These are phyloP conservation scores for Euptelea pleiosperma DNA, from an alignment of 164 flowering plant species.

Conservation along the genomic window DNA sequence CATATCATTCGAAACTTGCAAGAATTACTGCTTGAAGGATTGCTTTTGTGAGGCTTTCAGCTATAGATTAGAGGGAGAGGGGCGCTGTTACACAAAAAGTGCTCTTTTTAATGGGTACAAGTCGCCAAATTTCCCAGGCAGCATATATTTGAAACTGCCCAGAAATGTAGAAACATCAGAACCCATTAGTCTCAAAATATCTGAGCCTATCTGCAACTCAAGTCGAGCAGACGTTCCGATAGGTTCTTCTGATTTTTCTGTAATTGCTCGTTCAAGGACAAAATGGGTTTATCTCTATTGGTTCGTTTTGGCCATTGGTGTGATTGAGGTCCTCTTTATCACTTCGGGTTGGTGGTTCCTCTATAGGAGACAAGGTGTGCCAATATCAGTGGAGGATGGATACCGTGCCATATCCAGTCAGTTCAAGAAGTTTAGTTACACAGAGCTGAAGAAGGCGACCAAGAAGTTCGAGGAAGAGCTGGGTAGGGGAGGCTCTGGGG, in stretches of 20 bases:
- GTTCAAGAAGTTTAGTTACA: constrained; percentile 22
- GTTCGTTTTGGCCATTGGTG: constrained; percentile 15
- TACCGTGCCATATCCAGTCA: constrained; percentile 12
- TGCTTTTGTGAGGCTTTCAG: constrained; percentile 19
- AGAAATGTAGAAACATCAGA: not conserved
- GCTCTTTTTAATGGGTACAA: constrained; percentile 14
- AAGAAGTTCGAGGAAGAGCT: constrained; percentile 19
- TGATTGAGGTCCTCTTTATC: constrained; percentile 15
- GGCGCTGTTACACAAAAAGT: constrained; percentile 14
- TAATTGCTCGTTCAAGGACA: not conserved
- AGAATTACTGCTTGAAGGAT: constrained; percentile 11
- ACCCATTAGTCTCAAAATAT: not conserved
- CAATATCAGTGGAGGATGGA: constrained; percentile 10
- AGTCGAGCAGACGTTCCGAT: not conserved
- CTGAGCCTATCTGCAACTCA: not conserved
- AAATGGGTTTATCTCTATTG: constrained; percentile 12
- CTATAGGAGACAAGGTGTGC: not conserved
- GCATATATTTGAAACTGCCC: constrained; percentile 13
- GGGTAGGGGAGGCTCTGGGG: constrained; percentile 26
- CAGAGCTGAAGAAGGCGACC: constrained; percentile 22
- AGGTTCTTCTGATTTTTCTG: constrained; percentile 2
- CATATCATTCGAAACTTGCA: constrained; percentile 13
- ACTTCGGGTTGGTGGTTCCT: constrained; percentile 17
- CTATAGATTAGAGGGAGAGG: constrained; percentile 8
- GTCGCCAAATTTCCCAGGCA: not conserved